Evolutionary conservation across 1,284 basidiomycete genomes (phyloP), one percentile per base, ranked within the genome.

Genomic region (Leccinum variabile): DNA sequence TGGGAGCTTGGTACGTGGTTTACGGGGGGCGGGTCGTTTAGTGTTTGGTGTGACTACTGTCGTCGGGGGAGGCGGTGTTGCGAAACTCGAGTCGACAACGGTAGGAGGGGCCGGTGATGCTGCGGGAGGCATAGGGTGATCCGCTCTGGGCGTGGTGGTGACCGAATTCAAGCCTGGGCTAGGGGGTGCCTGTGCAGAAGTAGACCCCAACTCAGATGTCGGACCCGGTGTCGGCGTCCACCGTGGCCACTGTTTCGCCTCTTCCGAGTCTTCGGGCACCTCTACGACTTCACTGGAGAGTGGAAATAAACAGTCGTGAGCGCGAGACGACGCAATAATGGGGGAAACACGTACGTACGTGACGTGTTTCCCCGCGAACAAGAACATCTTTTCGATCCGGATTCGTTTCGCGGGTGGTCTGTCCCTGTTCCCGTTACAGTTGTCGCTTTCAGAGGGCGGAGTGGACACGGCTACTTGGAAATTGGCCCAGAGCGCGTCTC

Each of bases 351-450:
- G 52, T 16, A 81, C 89, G 71, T 74, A 91, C 91, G 80, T 77
- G 55, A 89, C 80, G 39, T 87, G 82, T 66, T 92, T 87, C 22
- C 91, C 91, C 1, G 90, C 91, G 69, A 89, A 94, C 37, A 84
- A 75, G 72, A 86, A 89, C 56, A 79, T 81, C 70, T 86, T 90
- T 70, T 86, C 81, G 54, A 94, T 78, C 72, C 86, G 89, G 50
- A 93, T 80, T 67, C 79, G 78, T 60, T 79, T 81, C 65, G 66
- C 68, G 10, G 65, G 35, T 37, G 35, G 35, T 37, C 30, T 30
- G 30, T 30, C 8, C 30, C 30, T 9, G 30, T 30, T 30, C 28
- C 28, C 28, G 28, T 30, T 30, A 30, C 28, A 30, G 28, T 30
- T 30, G 30, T 30, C 30, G 30, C 30, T 30, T 30, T 8, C 30